These are phyloP conservation scores for Dactylellina cionopaga DNA, from an alignment of 2,329 filamentous ascomycete species.

Conservation along the genomic window DNA sequence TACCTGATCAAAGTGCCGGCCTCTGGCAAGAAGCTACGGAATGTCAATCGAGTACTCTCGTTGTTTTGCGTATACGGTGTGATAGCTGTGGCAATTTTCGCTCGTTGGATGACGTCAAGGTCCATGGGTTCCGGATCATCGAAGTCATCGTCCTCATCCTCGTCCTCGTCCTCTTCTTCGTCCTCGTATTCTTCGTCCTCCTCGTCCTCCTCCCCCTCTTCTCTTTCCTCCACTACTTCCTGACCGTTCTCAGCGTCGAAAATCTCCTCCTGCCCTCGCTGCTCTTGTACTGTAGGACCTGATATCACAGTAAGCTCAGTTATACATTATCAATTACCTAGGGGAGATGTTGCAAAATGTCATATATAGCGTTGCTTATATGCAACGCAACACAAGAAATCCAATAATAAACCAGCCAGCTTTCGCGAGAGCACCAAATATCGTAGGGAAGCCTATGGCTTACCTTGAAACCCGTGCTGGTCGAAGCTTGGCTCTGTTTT, in stretches of 20 bases:
- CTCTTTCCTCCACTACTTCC: conserved; percentile 67
- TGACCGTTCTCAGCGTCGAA: not conserved
- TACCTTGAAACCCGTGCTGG: conserved; percentile 50
- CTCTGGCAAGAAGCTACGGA: conserved; percentile 64
- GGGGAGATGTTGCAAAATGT: conserved; percentile 43
- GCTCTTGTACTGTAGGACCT: conserved; percentile 56
- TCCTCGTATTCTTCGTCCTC: conserved; percentile 59
- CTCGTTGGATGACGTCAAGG: conserved; percentile 60
- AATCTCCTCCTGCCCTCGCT: conserved; percentile 38
- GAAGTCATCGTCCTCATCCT: conserved; percentile 59
- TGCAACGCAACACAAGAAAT: conserved; percentile 53
- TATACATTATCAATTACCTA: conserved; percentile 47
- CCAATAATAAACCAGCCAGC: conserved; percentile 48
- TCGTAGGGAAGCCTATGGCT: conserved; percentile 53
- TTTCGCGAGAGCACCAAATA: conserved; percentile 51
- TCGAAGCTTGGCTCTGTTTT: conserved; percentile 42
- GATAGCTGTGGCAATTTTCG: conserved; percentile 57
- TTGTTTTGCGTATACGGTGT: conserved; percentile 65
- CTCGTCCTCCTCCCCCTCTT: conserved; percentile 57
- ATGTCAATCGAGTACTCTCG: conserved; percentile 64
- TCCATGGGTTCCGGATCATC: conserved; percentile 57
- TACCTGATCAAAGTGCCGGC: conserved; percentile 71
- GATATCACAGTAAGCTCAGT: conserved; percentile 52
- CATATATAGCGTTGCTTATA: conserved; percentile 32
- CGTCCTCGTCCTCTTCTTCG: conserved; percentile 66